These are phyloP conservation scores for Noccaea bulbosa DNA, from an alignment of 345 rosid genomes.

Conservation along the genomic window DNA sequence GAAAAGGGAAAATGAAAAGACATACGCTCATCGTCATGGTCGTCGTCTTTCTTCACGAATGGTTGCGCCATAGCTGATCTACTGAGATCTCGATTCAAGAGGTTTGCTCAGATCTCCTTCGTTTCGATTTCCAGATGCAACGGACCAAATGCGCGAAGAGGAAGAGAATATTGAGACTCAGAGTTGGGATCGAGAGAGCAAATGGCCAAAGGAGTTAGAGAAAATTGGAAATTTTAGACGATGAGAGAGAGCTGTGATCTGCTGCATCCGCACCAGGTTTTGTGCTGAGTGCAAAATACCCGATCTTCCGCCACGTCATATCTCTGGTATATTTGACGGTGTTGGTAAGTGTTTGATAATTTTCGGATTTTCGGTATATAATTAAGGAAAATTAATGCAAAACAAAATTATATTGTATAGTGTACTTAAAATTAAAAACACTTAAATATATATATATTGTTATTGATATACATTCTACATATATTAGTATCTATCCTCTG, in stretches of 20 bases:
- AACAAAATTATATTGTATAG: no score
- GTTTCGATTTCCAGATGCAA: not conserved
- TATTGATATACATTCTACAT: no score
- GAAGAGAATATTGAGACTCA: not conserved
- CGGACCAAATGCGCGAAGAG: not conserved
- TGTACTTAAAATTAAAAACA: no score
- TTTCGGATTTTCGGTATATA: no score
- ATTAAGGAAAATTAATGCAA: no score
- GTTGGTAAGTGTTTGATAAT: no score
- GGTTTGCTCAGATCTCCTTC: constrained; percentile 21
- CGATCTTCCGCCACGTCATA: constrained; percentile 30
- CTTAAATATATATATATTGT: no score
- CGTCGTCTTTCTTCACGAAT: constrained; percentile 93
- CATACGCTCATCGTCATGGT: constrained; percentile 95
- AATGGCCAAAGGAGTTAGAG: not conserved
- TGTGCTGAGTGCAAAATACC: not conserved
- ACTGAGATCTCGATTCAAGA: constrained; percentile 3
- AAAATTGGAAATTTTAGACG: not conserved
- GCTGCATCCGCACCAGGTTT: not conserved
- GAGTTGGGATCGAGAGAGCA: constrained; percentile 19
- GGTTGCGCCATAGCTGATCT: constrained; percentile 87
- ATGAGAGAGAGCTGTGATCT: not conserved
- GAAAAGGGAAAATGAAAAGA: not conserved
- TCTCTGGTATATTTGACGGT: not conserved
- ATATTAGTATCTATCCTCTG: no score